Conservation (phyloP, 2,329 filamentous ascomycete species). For the Bipolaris oryzae region DNA sequence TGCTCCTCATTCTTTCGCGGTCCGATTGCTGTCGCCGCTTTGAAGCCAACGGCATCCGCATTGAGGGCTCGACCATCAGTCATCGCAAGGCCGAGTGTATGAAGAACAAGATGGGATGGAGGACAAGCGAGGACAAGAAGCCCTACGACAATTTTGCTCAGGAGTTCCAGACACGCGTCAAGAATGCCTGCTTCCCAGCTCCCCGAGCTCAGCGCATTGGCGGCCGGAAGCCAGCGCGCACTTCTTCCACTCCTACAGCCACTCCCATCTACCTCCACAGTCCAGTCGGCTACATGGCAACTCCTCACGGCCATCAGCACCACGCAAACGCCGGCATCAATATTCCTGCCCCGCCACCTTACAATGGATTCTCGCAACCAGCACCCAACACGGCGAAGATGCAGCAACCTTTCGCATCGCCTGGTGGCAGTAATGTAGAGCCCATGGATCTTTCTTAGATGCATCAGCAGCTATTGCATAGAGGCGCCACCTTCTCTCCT, state of each 20-base stretch:
- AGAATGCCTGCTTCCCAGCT: slow-evolving; percentile 41
- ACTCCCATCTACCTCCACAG: slow-evolving; percentile 24
- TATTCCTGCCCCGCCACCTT: slow-evolving; percentile 21
- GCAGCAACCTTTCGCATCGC: slow-evolving; percentile 8
- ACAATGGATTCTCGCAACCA: slow-evolving; percentile 18
- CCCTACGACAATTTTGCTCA: slow-evolving; percentile 44
- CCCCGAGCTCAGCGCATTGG: slow-evolving; percentile 31
- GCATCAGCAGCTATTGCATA: not conserved
- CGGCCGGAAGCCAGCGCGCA: slow-evolving; percentile 26
- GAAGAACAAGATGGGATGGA: slow-evolving; percentile 48
- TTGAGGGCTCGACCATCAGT: slow-evolving; percentile 47
- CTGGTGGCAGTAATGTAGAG: slow-evolving; percentile 2
- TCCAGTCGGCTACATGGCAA: slow-evolving; percentile 27
- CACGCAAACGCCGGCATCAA: slow-evolving; percentile 29
- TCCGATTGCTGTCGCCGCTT: slow-evolving; percentile 46
- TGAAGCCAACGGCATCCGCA: slow-evolving; percentile 46
- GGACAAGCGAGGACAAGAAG: slow-evolving; percentile 40
- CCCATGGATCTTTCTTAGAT: slow-evolving; percentile 19
- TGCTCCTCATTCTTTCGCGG: slow-evolving; percentile 44
- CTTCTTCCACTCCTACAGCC: slow-evolving; percentile 27
- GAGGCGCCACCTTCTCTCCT: not conserved
- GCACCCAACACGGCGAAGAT: slow-evolving; percentile 8
- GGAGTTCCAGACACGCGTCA: slow-evolving; percentile 46
- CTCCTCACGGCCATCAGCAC: slow-evolving; percentile 27
- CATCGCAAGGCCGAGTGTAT: slow-evolving; percentile 48